Base-by-base conservation (phyloP, 2,329 filamentous ascomycete species). In the Cytospora leucostoma region DNA sequence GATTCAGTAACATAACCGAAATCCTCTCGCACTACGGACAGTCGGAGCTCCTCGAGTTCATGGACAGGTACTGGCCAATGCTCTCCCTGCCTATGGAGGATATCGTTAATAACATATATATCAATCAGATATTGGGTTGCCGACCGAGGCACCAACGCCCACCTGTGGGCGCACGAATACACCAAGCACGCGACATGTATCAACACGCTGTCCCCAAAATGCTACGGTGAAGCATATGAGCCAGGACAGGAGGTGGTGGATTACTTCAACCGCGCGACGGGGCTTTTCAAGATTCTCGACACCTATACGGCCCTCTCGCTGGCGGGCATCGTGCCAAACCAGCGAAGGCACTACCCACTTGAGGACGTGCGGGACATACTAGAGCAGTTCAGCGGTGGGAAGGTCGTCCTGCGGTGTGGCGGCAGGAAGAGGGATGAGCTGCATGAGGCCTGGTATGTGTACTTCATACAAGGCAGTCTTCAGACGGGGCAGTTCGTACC, bases 111-210 rank as follows among this genome's bases (percentile, higher is more conserved):
- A 27, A 27, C 27, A 27, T 27, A 27, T 27, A 27, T 27, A 27
- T 27, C 4, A 2, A 3, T 78, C 67, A 71, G 77, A 13, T 79
- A 79, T 68, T 80, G 78, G 78, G 68, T 79, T 40, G 76, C 77
- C 12, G 73, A 75, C 59, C 47, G 75, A 61, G 77, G 76, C 33
- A 71, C 73, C 27, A 79, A 79, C 67, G 70, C 75, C 37, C 73
- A 76, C 59, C 72, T 91, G 69, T 91, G 88, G 88, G 80, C 84
- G 69, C 87, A 90, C 74, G 88, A 91, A 71, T 91, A 87, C 84
- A 80, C 82, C 73, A 90, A 89, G 73, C 88, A 91, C 73, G 89
- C 85, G 37, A 90, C 88, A 13, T 91, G 89, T 76, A 86, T 91
- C 70, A 87, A 84, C 71, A 91, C 89, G 0, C 82, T 91, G 53